Base-by-base conservation (phyloP, 1,139 yeast species). In the Scheffersomyces insectosa region DNA sequence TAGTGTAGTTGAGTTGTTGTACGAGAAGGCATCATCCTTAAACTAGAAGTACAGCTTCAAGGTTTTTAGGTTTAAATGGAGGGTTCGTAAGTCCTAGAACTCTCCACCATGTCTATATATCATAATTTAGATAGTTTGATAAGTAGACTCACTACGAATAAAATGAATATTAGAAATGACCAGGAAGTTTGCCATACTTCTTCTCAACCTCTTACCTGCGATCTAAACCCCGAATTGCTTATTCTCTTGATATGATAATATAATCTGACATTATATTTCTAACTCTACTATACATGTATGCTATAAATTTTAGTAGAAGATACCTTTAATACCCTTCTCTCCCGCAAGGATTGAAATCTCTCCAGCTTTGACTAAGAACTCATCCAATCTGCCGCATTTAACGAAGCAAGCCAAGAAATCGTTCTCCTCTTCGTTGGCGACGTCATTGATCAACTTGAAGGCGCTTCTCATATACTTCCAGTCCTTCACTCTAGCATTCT, bases 21-120 rank as follows among this genome's bases (percentile, higher is more conserved):
- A 90, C 57, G 98, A 91, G 61, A 93, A 93, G 71, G 99, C 98
- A 8, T 82, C 95, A 37, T 80, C 87, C 36, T 72, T 86, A 56
- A 83, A 84, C 55, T 84, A 65, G 36, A 28, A 13, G 5, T 3
- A 28, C 31, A 6, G 8, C 6, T 20, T 20, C 8, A 3, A 20
- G 5, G 6, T 5, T 20, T 20, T 20, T 20, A 20, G 25, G 8
- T 20, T 20, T 20, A 5, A 20, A 5, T 1, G 25, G 9, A 5
- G 25, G 25, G 25, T 20, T 20, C 25, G 25, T 20, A 20, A 5
- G n/a, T n/a, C 5, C 7, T 20, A 7, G 25, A 20, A 20, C 25
- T 20, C 25, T 20, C 6, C 16, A 3, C 25, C 25, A 20, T 20
- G 25, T 20, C 25, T 20, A 20, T 20, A 20, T 20, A 20, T 20